Evolutionary conservation across 1,284 basidiomycete genomes (phyloP), one percentile per base, ranked within the genome.

Genomic region (Sanghuangporus weigelae): DNA sequence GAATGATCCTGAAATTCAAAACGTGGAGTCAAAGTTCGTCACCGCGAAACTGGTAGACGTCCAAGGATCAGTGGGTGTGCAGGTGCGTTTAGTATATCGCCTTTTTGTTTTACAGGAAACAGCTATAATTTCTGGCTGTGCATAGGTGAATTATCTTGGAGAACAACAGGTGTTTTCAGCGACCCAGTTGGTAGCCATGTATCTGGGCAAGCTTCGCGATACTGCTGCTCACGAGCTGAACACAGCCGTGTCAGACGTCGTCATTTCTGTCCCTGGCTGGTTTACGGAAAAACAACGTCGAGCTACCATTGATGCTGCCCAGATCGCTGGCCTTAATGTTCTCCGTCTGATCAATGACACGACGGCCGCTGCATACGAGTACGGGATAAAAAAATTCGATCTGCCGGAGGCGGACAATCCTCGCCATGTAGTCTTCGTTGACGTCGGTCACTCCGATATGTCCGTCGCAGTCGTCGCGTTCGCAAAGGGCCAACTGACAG

Each of bases 301-400:
- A 53, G 93, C 95, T 2, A 73, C 96, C 66, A 82, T 95, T 57
- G 93, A 95, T 71, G 94, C 95, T 40, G 93, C 94, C 56, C 75
- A 86, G 68, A 93, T 98, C 70, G 93, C 92, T 59, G 88, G 89
- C 65, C 84, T 97, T 68, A 96, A 95, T 76, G 79, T 86, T 68
- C 90, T 97, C 66, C 91, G 95, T 63, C 84, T 98, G 73, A 94
- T 97, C 81, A 96, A 96, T 79, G 95, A 97, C 76, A 89, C 90
- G 65, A 96, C 95, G 67, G 94, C 95, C 60, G 85, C 90, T 65
- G 95, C 95, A 31, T 89, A 97, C 73, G 93, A 92, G 63, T 97
- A 95, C 78, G 95, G 95, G 72, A 97, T 97, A 82, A 97, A 95
- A 70, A 98, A 98, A 78, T 86, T 90, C 36, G 95, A 97, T 76